Evolutionary conservation across 805 yeast genomes (phyloP), one percentile per base, ranked within the genome.

Genomic region (Ogataea degrootiae): DNA sequence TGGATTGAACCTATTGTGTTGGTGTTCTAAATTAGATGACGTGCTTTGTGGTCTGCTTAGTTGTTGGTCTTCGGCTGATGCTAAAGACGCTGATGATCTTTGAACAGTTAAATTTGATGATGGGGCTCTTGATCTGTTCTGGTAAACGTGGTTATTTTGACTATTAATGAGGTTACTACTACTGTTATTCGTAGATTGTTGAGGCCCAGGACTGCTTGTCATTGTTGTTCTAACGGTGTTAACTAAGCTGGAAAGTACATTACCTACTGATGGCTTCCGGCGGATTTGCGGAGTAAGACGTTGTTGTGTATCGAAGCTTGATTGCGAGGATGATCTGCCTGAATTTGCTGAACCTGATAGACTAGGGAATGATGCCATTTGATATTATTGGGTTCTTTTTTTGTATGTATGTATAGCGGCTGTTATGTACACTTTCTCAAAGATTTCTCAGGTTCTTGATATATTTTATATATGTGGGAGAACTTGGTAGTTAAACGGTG

Each of bases 201-300:
- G 42, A 37, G 22, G 33, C 19, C 26, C 40, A 4, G 47, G 26
- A 11, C 34, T 36, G 37, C 50, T 41, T 14, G 45, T 23, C 39
- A 57, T 51, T 15, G 55, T 39, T 2, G 56, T 55, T 41, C 67
- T 54, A 17, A 63, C 63, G 2, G 62, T 55, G 41, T 55, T 56
- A 22, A 63, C 63, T 14, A 63, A 51, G 34, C 40, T 60, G 8
- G 59, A 51, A 9, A 63, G 47, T 9, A 60, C 58, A 44, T 58
- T 61, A 12, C 63, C 54, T 16, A 63, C 62, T 22, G 66, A 61
- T 1, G 60, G 55, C 44, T 61, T 63, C 43, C 65, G 46, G 34
- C 59, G 53, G n/a, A 56, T 48, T 31, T 56, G 58, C 11, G 31
- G 31, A 17, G 41, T 33, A 11, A 53, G 45, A 34, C 53, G 42